phyloP scores from a whole-genome alignment of 768 basidiomycete genomes.

The Rhizopogon vesiculosus region DNA sequence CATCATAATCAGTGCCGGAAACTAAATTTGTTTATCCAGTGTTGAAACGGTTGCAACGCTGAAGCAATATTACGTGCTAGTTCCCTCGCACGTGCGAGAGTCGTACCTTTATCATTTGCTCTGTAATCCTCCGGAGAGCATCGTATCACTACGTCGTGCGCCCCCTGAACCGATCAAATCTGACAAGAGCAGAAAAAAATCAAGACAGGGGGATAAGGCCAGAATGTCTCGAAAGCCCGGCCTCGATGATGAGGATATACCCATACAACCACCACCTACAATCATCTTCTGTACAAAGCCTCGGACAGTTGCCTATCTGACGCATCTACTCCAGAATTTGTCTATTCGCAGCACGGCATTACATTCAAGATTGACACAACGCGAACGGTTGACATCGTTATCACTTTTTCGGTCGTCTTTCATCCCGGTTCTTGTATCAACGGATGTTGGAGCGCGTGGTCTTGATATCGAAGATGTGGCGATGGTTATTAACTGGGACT shows the following conservation, averaged over 20 bases:
- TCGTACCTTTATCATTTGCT: slow-evolving; percentile 87
- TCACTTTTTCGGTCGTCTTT: slow-evolving; percentile 80
- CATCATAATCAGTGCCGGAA: background rate
- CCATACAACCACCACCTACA: slow-evolving; percentile 84
- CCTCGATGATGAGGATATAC: slow-evolving; percentile 39
- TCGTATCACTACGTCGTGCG: slow-evolving; percentile 58
- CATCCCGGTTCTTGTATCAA: slow-evolving; percentile 88
- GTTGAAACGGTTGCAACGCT: slow-evolving; percentile 87
- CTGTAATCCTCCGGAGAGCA: slow-evolving; percentile 82
- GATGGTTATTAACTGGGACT: slow-evolving; percentile 96
- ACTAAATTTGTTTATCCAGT: slow-evolving; percentile 34
- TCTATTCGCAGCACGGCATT: slow-evolving; percentile 83
- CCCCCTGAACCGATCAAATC: slow-evolving; percentile 48
- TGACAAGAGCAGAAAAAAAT: slow-evolving; percentile 20
- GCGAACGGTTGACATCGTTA: slow-evolving; percentile 81
- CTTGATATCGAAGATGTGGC: slow-evolving; percentile 96
- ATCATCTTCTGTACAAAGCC: slow-evolving; percentile 91
- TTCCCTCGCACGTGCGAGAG: slow-evolving; percentile 94
- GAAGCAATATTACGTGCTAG: slow-evolving; percentile 85
- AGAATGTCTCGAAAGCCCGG: slow-evolving; percentile 26
- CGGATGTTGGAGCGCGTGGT: slow-evolving; percentile 93
- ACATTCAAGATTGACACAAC: slow-evolving; percentile 91
- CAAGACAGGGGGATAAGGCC: slow-evolving; percentile 20
- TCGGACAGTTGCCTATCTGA: slow-evolving; percentile 87
- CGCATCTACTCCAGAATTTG: slow-evolving; percentile 69